A percentile compares a stretch with the other conserved stretches of the same genome.
These are phyloP conservation scores for Microcos paniculata DNA, from an alignment of 345 rosid genomes.

Conservation along the genomic window DNA sequence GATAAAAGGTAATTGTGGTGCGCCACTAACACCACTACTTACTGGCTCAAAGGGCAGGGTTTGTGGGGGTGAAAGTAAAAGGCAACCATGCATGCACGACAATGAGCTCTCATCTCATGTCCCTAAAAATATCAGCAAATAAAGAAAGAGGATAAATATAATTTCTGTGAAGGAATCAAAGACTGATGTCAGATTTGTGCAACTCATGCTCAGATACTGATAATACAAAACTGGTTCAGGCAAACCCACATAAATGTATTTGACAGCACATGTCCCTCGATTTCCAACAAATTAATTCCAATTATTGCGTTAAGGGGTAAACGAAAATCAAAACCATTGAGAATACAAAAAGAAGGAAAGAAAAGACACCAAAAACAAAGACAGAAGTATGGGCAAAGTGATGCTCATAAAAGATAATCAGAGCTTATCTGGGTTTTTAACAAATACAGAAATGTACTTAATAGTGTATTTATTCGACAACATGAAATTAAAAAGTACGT, in stretches of 20 bases:
- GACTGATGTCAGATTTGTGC: background rate
- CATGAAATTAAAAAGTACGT: background rate
- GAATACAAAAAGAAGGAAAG: background rate
- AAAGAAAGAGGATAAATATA: background rate
- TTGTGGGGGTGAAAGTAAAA: background rate
- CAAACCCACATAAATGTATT: background rate
- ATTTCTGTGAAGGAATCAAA: background rate
- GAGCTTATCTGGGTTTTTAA: no score
- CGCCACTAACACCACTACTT: slow-evolving; percentile 11
- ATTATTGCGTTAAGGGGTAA: no score
- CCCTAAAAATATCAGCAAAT: background rate
- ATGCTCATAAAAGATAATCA: no score
- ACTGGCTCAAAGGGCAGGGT: background rate
- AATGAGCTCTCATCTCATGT: slow-evolving; percentile 7
- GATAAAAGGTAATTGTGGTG: background rate
- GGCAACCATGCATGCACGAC: slow-evolving; percentile 14
- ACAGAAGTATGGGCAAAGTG: background rate
- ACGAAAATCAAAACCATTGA: no score
- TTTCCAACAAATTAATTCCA: slow-evolving; percentile 3
- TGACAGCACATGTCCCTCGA: background rate
- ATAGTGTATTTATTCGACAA: no score
- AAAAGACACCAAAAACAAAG: slow-evolving; percentile 4
- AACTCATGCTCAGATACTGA: background rate
- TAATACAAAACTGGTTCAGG: background rate
- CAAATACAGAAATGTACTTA: no score